Evolutionary conservation across 441 rosid genomes (phyloP).

Genomic region (Manihot esculenta): DNA sequence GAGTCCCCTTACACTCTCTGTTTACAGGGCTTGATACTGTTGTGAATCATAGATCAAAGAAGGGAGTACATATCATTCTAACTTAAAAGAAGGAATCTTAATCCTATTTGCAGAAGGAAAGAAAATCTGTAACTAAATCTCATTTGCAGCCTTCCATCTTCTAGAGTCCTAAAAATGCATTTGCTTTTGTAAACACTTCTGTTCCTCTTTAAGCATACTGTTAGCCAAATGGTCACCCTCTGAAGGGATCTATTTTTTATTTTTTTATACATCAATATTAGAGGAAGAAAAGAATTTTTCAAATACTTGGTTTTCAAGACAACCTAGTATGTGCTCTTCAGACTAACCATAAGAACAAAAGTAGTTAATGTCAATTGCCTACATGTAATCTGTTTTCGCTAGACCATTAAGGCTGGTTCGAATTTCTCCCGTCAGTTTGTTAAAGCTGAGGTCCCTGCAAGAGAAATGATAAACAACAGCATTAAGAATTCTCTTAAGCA

Average conservation of each 20-base stretch:
- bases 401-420: constrained; percentile 30
- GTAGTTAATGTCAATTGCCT: constrained; percentile 20
- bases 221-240: no score
- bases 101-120: neutral
- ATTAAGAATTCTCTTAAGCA: no score
- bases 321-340: neutral
- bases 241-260: no score
- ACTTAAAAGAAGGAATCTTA: neutral
- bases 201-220: neutral
- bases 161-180: no score
- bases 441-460: constrained; percentile 73
- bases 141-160: neutral
- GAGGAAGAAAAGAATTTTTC: neutral
- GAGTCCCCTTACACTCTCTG: neutral
- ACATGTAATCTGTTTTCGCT: constrained; percentile 29
- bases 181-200: neutral
- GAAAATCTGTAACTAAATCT: neutral
- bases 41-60: neutral
- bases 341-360: neutral
- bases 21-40: no score
- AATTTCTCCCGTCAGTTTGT: constrained; percentile 55
- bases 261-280: no score
- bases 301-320: neutral
- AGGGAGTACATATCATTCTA: neutral
- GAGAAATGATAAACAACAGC: constrained; percentile 1